phyloP scores from a whole-genome alignment of 306 rosid species.

The Hippophae tibetana region DNA sequence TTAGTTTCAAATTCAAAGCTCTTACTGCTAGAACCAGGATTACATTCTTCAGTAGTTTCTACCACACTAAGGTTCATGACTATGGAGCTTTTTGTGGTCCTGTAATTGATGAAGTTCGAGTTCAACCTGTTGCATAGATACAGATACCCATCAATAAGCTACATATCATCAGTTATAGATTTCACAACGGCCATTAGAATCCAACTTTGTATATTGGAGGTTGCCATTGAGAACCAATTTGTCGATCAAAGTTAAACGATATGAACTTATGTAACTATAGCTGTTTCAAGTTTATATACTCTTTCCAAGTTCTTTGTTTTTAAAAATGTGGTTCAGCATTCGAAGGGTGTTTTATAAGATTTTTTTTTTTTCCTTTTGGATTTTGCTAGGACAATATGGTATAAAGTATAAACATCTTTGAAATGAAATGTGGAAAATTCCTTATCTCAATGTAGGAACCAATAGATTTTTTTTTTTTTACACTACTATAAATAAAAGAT shows the following conservation, averaged over 20 bases:
- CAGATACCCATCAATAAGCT: neutral
- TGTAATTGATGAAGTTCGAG: conserved; percentile 61
- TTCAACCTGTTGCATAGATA: conserved; percentile 34
- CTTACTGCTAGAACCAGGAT: conserved; percentile 53
- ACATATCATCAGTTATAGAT: conserved; percentile 9
- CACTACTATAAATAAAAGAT: too few species aligned
- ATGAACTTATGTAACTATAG: too few species aligned
- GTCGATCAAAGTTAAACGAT: neutral
- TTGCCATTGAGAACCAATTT: conserved; percentile 6
- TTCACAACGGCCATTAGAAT: conserved; percentile 18
- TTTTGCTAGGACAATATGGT: too few species aligned
- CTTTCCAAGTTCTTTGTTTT: too few species aligned
- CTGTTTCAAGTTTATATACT: too few species aligned
- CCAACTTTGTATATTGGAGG: conserved; percentile 24
- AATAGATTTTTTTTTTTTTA: too few species aligned
- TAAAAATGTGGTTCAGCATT: too few species aligned
- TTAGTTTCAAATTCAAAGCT: conserved; percentile 61
- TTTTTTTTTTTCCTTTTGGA: too few species aligned
- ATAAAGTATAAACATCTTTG: too few species aligned
- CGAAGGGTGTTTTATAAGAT: too few species aligned
- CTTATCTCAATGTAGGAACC: too few species aligned
- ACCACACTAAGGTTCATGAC: conserved; percentile 73
- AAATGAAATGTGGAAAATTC: too few species aligned
- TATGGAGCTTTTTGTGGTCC: conserved; percentile 92
- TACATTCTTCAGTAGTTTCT: conserved; percentile 84